Percentiles rank a stretch among this genome's conserved stretches.
These are phyloP conservation scores for Cladophialophora exuberans DNA, from an alignment of 2,329 filamentous ascomycete species.

Conservation along the genomic window DNA sequence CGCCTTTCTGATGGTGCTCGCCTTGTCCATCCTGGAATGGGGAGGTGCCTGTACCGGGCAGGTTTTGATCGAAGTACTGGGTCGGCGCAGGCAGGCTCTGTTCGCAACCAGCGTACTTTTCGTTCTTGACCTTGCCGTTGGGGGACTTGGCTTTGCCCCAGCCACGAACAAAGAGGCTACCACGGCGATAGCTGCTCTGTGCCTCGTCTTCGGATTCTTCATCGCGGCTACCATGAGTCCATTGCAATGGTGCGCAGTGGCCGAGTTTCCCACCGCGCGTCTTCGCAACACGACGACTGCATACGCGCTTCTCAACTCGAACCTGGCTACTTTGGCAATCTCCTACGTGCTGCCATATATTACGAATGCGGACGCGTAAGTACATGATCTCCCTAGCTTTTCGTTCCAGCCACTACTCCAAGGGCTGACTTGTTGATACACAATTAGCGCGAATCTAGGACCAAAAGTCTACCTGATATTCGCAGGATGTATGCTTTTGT, in stretches of 20 bases:
- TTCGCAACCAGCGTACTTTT: not conserved
- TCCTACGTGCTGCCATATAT: constrained; percentile 15
- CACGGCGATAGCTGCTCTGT: constrained; percentile 2
- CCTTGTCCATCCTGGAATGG: no score
- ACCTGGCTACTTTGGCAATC: not conserved
- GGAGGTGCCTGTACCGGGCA: no score
- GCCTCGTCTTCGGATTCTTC: constrained; percentile 6
- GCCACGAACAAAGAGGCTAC: not conserved
- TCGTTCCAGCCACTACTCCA: no score
- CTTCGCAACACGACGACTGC: constrained; percentile 4
- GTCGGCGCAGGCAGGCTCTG: no score
- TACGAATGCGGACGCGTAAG: constrained; percentile 1
- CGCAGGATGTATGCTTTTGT: constrained; percentile 1
- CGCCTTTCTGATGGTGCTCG: no score
- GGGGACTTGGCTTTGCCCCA: constrained; percentile 1
- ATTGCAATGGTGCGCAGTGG: not conserved
- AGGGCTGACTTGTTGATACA: no score
- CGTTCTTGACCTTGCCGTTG: constrained; percentile 7
- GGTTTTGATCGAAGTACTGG: no score
- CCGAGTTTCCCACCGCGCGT: not conserved
- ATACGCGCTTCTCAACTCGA: not conserved
- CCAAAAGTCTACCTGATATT: constrained; percentile 6
- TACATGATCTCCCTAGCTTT: no score
- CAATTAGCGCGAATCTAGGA: not conserved
- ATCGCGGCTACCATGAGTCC: not conserved